Conservation (phyloP, 208 protist species). For the Perkinsela sp. region DNA sequence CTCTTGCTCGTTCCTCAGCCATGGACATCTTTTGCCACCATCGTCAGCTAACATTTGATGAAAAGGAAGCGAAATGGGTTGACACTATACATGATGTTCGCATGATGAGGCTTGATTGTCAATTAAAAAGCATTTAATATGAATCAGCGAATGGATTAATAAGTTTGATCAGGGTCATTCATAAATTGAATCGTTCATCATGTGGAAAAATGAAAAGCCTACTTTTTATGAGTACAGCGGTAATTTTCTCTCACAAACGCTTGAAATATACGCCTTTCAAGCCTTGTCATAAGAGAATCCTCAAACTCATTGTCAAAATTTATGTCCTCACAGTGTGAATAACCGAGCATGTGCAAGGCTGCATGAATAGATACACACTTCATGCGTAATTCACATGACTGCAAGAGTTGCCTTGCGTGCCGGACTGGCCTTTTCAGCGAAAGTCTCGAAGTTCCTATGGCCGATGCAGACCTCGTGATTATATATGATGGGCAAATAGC, state of each 20-base stretch:
- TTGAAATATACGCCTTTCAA: too few relatives aligned
- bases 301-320: neutral
- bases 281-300: neutral
- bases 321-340: neutral
- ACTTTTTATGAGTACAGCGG: too few relatives aligned
- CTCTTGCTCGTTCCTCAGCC: neutral
- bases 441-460: constrained; percentile 1
- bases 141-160: constrained; percentile 1
- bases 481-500: neutral
- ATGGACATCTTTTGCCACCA: neutral
- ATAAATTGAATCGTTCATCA: neutral
- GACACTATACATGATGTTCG: neutral
- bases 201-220: too few relatives aligned
- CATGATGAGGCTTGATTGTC: neutral
- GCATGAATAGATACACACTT: neutral
- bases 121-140: neutral
- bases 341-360: neutral
- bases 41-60: neutral
- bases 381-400: neutral
- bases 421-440: neutral
- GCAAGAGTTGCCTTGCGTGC: neutral
- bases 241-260: too few relatives aligned
- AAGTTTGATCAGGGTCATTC: neutral
- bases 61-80: neutral
- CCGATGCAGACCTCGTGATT: neutral